Evolutionary conservation across 169 alveolate species (phyloP).

Genomic region (Plasmodium gonderi): DNA sequence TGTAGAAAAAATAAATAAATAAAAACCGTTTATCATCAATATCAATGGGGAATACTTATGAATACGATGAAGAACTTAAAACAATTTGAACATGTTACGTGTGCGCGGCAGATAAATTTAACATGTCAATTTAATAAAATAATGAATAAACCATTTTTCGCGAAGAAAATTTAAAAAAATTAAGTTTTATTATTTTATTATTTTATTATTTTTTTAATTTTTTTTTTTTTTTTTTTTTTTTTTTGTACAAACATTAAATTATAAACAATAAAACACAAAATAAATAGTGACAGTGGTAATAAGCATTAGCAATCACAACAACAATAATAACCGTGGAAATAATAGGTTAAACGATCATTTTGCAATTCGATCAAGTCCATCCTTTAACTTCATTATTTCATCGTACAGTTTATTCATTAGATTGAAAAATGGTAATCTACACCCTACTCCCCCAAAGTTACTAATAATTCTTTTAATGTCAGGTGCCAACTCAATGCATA

Average conservation of each 20-base stretch:
- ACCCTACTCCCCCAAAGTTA: slow-evolving; percentile 40
- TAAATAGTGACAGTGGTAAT: not conserved
- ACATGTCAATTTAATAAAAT: not conserved
- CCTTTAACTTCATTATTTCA: slow-evolving; percentile 48
- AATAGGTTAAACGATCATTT: not conserved
- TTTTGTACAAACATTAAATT: slow-evolving; percentile 14
- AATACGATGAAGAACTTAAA: not conserved
- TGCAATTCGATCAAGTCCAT: slow-evolving; percentile 36
- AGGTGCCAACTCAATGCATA: slow-evolving; percentile 44
- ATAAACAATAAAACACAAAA: slow-evolving; percentile 35
- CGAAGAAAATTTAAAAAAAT: not conserved
- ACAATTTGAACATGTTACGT: not conserved
- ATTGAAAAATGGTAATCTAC: slow-evolving; percentile 19
- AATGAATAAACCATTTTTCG: not conserved
- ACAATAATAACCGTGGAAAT: not conserved
- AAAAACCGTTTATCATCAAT: not conserved
- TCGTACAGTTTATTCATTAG: slow-evolving; percentile 34
- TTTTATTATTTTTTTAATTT: no score
- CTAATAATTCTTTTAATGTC: slow-evolving; percentile 50
- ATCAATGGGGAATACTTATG: not conserved
- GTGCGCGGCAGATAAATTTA: not conserved
- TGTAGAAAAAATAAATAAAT: not conserved
- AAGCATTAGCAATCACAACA: not conserved
- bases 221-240: not conserved
- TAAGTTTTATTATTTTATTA: not conserved